A percentile compares a stretch with the other conserved stretches of the same genome.
These are phyloP conservation scores for Fagopyrum tataricum DNA, from an alignment of 148 eudicot species.

Conservation along the genomic window DNA sequence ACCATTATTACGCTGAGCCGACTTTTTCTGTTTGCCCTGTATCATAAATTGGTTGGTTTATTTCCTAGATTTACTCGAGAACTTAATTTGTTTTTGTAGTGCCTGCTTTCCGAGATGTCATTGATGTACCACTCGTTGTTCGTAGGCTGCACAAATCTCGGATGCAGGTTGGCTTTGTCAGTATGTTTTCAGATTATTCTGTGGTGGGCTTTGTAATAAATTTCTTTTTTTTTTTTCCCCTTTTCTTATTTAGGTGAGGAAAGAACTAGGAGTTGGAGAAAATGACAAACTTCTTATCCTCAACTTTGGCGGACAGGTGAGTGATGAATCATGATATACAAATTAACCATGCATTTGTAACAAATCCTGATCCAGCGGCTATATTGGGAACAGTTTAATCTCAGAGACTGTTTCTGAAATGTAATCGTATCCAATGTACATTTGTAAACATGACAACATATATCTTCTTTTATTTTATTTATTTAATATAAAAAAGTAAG, in stretches of 20 bases:
- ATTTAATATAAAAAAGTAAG: not conserved
- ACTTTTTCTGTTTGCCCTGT: not conserved
- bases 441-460: not conserved
- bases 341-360: not conserved
- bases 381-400: not conserved
- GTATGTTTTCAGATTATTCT: not conserved
- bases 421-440: not conserved
- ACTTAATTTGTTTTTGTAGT: constrained; percentile 33
- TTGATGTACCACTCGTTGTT: constrained; percentile 95
- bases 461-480: not conserved
- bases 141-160: constrained; percentile 89
- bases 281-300: constrained; percentile 77
- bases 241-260: constrained; percentile 47
- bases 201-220: not conserved
- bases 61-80: not conserved
- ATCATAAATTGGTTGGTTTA: not conserved
- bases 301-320: constrained; percentile 97
- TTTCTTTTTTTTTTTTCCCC: not conserved
- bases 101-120: constrained; percentile 97
- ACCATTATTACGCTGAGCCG: constrained; percentile 2
- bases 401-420: not conserved
- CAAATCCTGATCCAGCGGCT: not conserved
- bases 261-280: constrained; percentile 67
- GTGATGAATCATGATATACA: not conserved
- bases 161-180: constrained; percentile 48